Base-by-base conservation (phyloP, 345 rosid species). In the Salix viminalis region DNA sequence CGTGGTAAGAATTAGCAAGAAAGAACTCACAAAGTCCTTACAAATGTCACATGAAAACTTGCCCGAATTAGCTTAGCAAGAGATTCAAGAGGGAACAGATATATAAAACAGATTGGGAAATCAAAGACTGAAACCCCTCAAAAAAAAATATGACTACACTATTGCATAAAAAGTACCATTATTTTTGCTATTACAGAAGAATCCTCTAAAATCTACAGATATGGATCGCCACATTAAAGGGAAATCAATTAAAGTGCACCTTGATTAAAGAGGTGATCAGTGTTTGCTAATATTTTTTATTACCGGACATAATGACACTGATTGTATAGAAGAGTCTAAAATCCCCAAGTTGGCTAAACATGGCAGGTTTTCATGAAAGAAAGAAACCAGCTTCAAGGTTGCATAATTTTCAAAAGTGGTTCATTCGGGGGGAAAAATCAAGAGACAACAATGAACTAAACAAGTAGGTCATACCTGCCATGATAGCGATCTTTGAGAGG, bases 401-500 rank as follows among this genome's bases (percentile, higher is more conserved):
- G 15, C 54, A 44, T 14, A 44, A 36, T 32, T 66, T 32, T 46
- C 39, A 30, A 74, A 61, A 42, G 46, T 2, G 13, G 11, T 42
- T 19, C 46, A 41, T 41, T 42, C 4, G 1, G 62, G 41, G 15
- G 2, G 0, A 1, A 21, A 50, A 48, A 46, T 42, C 5, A 37
- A 39, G 8, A 2, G 28, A 44, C 4, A 42, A 41, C 18, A 36
- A 50, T 21, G 36, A 69, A 69, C 42, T 23, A 16, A 67, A 7
- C 10, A 26, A 72, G 13, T 23, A 74, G 32, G 44, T 48, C 74
- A 50, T 77, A 91, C 98, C 98, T 82, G 97, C 97, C 80, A 91
- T 80, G 80, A 86, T 84, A 80, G 97, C 92, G 79, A 93, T 92
- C 87, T 89, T 96, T 24, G 99, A 86, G 42, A 96, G 98, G 83